These are phyloP conservation scores for Fusarium heterosporum DNA, from an alignment of 2,329 filamentous ascomycete species.

Conservation along the genomic window DNA sequence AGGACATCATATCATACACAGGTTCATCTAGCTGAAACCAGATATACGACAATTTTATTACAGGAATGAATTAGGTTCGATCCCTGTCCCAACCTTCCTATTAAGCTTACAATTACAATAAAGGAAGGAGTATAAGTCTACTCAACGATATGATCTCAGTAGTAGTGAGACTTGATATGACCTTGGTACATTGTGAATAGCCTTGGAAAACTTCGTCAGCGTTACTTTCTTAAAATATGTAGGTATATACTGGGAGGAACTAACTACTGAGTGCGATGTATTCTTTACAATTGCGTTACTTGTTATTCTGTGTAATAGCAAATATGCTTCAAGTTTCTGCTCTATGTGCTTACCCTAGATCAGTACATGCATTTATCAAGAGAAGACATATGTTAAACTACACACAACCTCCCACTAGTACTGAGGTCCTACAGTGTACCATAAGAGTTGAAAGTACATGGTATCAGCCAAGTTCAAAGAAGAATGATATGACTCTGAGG, in stretches of 20 bases:
- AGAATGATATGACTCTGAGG: too few relatives aligned
- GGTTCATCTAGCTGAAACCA: conserved; percentile 17
- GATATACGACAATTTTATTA: conserved; percentile 6
- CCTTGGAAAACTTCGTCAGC: neutral
- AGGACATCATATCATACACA: conserved; percentile 3
- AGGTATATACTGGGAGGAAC: neutral
- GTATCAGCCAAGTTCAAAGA: too few relatives aligned
- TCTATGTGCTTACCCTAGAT: too few relatives aligned
- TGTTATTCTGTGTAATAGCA: neutral
- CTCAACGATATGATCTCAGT: neutral
- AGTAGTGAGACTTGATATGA: neutral
- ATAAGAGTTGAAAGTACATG: too few relatives aligned
- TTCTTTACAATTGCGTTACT: neutral
- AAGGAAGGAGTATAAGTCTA: neutral
- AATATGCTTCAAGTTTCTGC: neutral
- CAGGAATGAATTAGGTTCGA: neutral
- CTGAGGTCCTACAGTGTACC: neutral
- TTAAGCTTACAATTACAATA: neutral
- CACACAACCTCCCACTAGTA: neutral
- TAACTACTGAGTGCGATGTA: neutral
- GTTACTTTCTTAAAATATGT: neutral
- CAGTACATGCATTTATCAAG: too few relatives aligned
- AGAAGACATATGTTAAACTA: too few relatives aligned
- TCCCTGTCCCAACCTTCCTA: neutral
- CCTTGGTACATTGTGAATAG: neutral